Evolutionary conservation across 2,329 filamentous ascomycete genomes (phyloP).

Genomic region (Elsinoe necatrix): DNA sequence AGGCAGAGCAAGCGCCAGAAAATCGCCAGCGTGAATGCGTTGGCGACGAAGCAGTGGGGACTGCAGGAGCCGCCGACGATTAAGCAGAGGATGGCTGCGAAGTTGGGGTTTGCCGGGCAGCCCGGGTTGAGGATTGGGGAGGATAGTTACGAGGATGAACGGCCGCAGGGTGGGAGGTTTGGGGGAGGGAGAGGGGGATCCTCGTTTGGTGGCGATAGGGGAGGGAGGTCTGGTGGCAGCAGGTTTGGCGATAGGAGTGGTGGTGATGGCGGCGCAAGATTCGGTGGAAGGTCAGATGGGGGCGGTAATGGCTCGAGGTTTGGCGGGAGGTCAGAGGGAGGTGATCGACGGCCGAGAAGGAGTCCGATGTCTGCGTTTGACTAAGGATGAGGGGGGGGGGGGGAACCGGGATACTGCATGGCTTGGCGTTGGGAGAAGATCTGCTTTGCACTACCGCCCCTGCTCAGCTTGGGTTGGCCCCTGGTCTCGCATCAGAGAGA

Average conservation of each 20-base stretch:
- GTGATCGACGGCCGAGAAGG: not conserved
- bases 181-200: conserved; percentile 14
- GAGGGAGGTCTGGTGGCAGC: conserved; percentile 11
- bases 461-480: not conserved
- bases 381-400: not conserved
- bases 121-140: conserved; percentile 26
- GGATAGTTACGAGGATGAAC: conserved; percentile 15
- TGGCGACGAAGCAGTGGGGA: conserved; percentile 46
- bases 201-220: not conserved
- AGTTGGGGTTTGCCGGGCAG: conserved; percentile 24
- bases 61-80: conserved; percentile 43
- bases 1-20: conserved; percentile 28
- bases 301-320: conserved; percentile 19
- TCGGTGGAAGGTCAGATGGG: conserved; percentile 15
- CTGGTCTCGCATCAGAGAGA: not conserved
- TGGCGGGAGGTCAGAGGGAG: conserved; percentile 18
- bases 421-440: not conserved
- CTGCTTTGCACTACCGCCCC: not conserved
- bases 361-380: conserved; percentile 1
- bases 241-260: conserved; percentile 16
- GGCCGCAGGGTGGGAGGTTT: conserved; percentile 14
- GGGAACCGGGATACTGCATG: not conserved
- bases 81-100: conserved; percentile 22
- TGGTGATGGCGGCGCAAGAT: conserved; percentile 17
- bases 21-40: conserved; percentile 47